Percentiles rank a stretch among this genome's conserved stretches.
Conservation (phyloP, 495 filamentous ascomycete species). For the Penicillium alfredii region DNA sequence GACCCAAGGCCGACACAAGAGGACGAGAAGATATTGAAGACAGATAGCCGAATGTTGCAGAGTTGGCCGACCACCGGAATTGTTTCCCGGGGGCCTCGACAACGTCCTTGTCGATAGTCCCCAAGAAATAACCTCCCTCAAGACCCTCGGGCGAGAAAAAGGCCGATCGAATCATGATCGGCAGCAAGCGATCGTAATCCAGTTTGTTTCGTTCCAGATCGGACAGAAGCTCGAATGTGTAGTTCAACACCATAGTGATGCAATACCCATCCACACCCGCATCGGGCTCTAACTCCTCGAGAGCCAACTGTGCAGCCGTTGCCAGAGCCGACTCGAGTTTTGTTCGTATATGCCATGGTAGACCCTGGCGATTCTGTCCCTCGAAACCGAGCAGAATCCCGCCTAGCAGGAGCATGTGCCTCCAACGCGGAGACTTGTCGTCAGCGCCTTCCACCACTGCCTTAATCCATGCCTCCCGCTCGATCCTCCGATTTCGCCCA, state of each 20-base stretch:
- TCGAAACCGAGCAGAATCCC: slow-evolving; percentile 82
- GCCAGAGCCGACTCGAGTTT: slow-evolving; percentile 73
- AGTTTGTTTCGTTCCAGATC: slow-evolving; percentile 51
- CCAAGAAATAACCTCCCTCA: slow-evolving; percentile 75
- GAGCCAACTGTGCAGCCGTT: slow-evolving; percentile 69
- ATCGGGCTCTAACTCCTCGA: slow-evolving; percentile 47
- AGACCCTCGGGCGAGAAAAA: slow-evolving; percentile 70
- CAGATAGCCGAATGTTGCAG: slow-evolving; percentile 52
- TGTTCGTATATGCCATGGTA: slow-evolving; percentile 56
- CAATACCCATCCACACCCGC: slow-evolving; percentile 54
- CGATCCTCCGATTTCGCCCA: slow-evolving; percentile 42
- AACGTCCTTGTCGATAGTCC: slow-evolving; percentile 69
- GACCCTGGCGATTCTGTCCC: slow-evolving; percentile 54
- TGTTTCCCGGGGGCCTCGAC: slow-evolving; percentile 53
- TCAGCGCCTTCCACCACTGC: slow-evolving; percentile 81
- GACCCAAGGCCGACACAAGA: slow-evolving; percentile 69
- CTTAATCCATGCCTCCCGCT: slow-evolving; percentile 71
- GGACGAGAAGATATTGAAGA: slow-evolving; percentile 57
- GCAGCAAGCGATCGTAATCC: slow-evolving; percentile 71
- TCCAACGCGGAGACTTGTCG: slow-evolving; percentile 78
- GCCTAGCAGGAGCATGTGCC: slow-evolving; percentile 73
- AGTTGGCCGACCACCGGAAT: slow-evolving; percentile 65
- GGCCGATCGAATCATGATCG: slow-evolving; percentile 60
- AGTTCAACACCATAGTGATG: slow-evolving; percentile 69
- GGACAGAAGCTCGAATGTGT: slow-evolving; percentile 69